Percentiles rank a stretch among this genome's conserved stretches.
Evolutionary conservation across 2,329 filamentous ascomycete genomes (phyloP).

Genomic region (Leptographium flavum): DNA sequence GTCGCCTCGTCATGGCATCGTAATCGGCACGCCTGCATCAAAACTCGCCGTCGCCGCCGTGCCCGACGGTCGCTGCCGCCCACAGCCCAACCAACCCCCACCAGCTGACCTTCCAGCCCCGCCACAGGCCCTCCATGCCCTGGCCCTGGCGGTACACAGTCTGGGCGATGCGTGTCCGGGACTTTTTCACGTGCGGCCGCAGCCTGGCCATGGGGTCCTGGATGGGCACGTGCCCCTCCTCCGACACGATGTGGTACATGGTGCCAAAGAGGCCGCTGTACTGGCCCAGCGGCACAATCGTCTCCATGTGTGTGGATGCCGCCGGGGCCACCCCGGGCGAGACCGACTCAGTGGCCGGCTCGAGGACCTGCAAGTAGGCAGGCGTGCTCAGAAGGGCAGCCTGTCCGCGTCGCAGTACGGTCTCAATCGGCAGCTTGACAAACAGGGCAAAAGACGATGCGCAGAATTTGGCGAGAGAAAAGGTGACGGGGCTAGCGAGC

Average conservation of each 20-base stretch:
- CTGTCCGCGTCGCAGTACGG: conserved; percentile 78
- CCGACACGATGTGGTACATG: conserved; percentile 71
- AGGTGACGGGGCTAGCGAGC: conserved; percentile 64
- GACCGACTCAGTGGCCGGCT: conserved; percentile 13
- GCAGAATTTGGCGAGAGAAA: conserved; percentile 70
- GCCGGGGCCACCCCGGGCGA: conserved; percentile 13
- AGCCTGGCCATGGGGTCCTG: conserved; percentile 15
- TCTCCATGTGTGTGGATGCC: conserved; percentile 33
- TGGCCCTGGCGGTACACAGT: conserved; percentile 45
- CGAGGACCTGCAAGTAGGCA: conserved; percentile 33
- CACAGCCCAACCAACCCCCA: conserved; percentile 65
- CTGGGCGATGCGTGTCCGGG: conserved; percentile 22
- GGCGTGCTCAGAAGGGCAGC: conserved; percentile 52
- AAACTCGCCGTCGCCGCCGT: conserved; percentile 47
- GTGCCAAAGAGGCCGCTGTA: conserved; percentile 85
- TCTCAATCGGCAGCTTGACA: conserved; percentile 81
- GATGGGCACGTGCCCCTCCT: conserved; percentile 48
- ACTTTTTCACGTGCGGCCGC: conserved; percentile 17
- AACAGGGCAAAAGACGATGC: conserved; percentile 69
- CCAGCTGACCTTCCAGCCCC: conserved; percentile 65
- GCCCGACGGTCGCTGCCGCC: conserved; percentile 51
- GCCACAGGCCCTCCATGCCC: conserved; percentile 52
- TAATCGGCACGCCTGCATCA: conserved; percentile 17
- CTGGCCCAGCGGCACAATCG: conserved; percentile 64
- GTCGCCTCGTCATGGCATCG: neutral